Conservation (phyloP, 768 basidiomycete genomes). For the Paxillus involutus region DNA sequence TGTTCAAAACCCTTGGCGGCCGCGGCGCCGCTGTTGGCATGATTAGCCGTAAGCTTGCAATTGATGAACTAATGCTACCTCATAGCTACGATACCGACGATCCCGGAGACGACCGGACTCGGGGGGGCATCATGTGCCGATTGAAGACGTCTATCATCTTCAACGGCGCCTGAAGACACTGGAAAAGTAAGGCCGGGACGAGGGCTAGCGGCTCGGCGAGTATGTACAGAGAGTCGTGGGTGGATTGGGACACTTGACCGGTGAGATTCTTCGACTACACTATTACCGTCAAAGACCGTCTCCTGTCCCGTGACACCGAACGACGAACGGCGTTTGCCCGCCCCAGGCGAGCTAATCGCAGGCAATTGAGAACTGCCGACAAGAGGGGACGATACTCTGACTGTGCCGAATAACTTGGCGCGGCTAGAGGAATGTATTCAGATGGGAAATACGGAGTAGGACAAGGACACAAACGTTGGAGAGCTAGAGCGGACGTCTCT, state of each 20-base stretch:
- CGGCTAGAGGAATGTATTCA: slow-evolving; percentile 10
- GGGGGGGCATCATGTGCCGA: too few relatives aligned
- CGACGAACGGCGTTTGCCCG: background rate
- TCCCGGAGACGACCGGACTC: too few relatives aligned
- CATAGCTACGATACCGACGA: too few relatives aligned
- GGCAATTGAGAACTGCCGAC: slow-evolving; percentile 2
- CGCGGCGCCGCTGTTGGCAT: too few relatives aligned
- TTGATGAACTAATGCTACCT: too few relatives aligned
- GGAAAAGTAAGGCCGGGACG: background rate
- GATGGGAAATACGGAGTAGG: background rate
- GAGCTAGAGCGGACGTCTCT: background rate
- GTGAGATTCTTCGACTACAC: background rate
- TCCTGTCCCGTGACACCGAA: background rate
- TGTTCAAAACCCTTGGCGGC: too few relatives aligned
- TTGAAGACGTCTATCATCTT: background rate
- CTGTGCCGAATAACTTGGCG: background rate
- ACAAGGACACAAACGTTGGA: slow-evolving; percentile 8
- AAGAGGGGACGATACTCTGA: slow-evolving; percentile 14
- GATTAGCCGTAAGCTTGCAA: too few relatives aligned
- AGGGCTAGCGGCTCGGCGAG: background rate
- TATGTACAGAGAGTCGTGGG: background rate
- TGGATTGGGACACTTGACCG: background rate
- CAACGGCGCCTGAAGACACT: background rate
- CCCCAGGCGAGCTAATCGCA: background rate
- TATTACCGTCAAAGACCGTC: background rate